Evolutionary conservation across 2,329 filamentous ascomycete species (phyloP).

Genomic region (Lachnellula suecica): DNA sequence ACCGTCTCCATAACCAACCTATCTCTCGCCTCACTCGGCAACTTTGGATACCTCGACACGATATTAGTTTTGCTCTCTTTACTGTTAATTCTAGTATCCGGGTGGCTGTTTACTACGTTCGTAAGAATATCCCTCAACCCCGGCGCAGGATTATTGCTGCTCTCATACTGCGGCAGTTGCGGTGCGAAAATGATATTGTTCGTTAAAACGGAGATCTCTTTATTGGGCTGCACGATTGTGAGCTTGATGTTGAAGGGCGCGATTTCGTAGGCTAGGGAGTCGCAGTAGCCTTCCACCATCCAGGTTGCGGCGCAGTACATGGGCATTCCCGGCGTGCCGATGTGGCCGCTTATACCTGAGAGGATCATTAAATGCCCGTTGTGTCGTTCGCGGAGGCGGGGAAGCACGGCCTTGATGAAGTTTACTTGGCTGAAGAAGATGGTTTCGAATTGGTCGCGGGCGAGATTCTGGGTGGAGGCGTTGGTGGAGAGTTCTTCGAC

Average conservation of each 20-base stretch:
- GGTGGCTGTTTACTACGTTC: constrained; percentile 74
- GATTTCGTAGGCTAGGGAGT: constrained; percentile 93
- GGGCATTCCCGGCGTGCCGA: constrained; percentile 86
- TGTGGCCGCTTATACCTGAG: constrained; percentile 86
- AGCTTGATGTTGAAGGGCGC: constrained; percentile 96
- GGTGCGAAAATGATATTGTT: constrained; percentile 86
- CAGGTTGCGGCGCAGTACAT: constrained; percentile 92
- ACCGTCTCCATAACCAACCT: constrained; percentile 84
- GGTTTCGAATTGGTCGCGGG: constrained; percentile 88
- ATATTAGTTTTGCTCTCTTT: constrained; percentile 35
- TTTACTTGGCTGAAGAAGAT: constrained; percentile 97
- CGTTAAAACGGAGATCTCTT: constrained; percentile 85
- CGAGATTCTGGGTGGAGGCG: constrained; percentile 70
- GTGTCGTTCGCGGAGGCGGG: constrained; percentile 74
- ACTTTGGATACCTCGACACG: constrained; percentile 69
- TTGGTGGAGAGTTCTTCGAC: constrained; percentile 85
- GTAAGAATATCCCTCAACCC: constrained; percentile 80
- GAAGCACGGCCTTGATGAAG: constrained; percentile 85
- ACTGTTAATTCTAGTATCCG: constrained; percentile 51
- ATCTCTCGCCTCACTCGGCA: constrained; percentile 68
- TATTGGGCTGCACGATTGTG: constrained; percentile 92
- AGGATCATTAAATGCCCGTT: constrained; percentile 89
- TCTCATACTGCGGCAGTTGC: constrained; percentile 68
- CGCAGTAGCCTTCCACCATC: constrained; percentile 94
- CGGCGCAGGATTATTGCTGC: constrained; percentile 71